Evolutionary conservation across 306 rosid species (phyloP).

Genomic region (Cucumis cinereus): DNA sequence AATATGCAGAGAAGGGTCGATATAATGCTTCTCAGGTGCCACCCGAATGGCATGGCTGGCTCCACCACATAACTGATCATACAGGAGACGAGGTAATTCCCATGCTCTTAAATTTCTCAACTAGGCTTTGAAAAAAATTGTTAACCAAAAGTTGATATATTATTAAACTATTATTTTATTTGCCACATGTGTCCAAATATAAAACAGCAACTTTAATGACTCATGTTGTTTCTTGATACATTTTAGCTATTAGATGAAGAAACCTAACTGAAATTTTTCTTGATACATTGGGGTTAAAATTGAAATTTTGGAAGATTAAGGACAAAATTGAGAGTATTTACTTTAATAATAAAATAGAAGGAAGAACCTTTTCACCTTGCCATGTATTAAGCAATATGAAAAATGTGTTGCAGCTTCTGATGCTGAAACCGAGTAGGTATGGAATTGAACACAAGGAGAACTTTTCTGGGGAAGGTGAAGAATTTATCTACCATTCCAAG

Average conservation of each 20-base stretch:
- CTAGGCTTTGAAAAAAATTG: no score
- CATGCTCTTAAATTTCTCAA: neutral
- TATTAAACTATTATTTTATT: no score
- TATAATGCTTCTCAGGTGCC: constrained; percentile 99
- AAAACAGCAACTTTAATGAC: neutral
- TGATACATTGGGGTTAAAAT: no score
- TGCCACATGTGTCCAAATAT: neutral
- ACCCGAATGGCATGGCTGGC: constrained; percentile 99
- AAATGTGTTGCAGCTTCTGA: constrained; percentile 53
- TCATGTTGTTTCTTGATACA: neutral
- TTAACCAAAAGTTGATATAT: no score
- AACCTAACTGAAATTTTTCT: neutral
- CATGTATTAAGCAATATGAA: neutral
- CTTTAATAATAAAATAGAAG: neutral
- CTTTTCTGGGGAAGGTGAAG: constrained; percentile 89
- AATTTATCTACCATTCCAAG: constrained; percentile 80
- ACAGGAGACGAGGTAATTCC: constrained; percentile 85
- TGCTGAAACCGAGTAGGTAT: constrained; percentile 75
- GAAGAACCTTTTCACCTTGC: neutral
- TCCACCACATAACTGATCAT: constrained; percentile 79
- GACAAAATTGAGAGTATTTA: neutral
- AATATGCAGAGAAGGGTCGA: constrained; percentile 85
- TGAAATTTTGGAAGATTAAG: no score
- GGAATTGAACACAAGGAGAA: constrained; percentile 76
- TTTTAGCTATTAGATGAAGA: neutral